Evolutionary conservation across 768 basidiomycete species (phyloP).

Genomic region (Suillus tomentosus): DNA sequence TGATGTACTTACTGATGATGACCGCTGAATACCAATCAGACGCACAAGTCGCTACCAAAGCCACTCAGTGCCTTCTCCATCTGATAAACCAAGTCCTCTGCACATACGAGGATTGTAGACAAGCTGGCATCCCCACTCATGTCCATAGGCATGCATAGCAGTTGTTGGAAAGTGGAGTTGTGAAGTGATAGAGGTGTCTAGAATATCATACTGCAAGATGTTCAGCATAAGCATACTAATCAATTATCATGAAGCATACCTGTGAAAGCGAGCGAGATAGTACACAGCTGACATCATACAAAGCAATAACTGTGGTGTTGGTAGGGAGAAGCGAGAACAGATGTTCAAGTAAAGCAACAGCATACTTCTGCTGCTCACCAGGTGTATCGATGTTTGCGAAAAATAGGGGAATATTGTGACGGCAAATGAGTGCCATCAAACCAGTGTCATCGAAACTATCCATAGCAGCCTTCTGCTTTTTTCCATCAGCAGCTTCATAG

Average conservation of each 20-base stretch:
- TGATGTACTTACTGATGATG: slow-evolving; percentile 33
- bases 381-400: slow-evolving; percentile 42
- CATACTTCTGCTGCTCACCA: slow-evolving; percentile 43
- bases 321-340: slow-evolving; percentile 34
- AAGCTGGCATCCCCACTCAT: slow-evolving; percentile 34
- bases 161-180: slow-evolving; percentile 34
- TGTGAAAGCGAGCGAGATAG: slow-evolving; percentile 25
- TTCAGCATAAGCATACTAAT: not conserved
- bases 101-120: slow-evolving; percentile 29
- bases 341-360: slow-evolving; percentile 35
- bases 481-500: slow-evolving; percentile 26
- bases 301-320: slow-evolving; percentile 23
- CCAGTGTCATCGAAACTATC: slow-evolving; percentile 36
- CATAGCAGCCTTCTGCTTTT: slow-evolving; percentile 28
- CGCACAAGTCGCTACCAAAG: slow-evolving; percentile 38
- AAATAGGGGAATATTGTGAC: slow-evolving; percentile 38
- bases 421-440: slow-evolving; percentile 41
- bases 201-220: not conserved
- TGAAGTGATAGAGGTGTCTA: slow-evolving; percentile 5
- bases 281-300: slow-evolving; percentile 41
- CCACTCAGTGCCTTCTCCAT: slow-evolving; percentile 18
- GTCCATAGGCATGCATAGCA: slow-evolving; percentile 43
- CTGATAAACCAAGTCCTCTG: slow-evolving; percentile 12
- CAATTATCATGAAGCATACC: slow-evolving; percentile 22
- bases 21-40: slow-evolving; percentile 36